Evolutionary conservation across 2,329 filamentous ascomycete genomes (phyloP), one percentile per base, ranked within the genome.

Genomic region (Fusarium pseudoanthophilum): DNA sequence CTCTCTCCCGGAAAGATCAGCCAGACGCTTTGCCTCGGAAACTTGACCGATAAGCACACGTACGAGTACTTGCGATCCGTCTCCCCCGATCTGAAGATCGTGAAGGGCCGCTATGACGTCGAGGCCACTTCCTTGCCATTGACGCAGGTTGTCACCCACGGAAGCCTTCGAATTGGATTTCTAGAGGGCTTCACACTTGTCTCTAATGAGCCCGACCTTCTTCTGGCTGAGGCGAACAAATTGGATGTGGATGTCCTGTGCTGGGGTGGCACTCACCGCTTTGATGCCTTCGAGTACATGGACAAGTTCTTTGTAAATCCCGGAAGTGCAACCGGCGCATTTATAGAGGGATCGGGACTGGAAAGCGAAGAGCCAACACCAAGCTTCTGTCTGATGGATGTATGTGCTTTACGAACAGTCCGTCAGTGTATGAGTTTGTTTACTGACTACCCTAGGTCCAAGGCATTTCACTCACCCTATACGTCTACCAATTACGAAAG

Each of bases 311-410:
- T 92, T 75, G 89, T 92, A 74, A 92, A 92, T 78, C 90, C 90
- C 4, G 90, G 90, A 7, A 91, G 88, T 78, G 90, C 90, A 30
- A 92, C 90, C 10, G 90, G 90, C 15, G 90, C 90, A 6, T 90
- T 89, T 72, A 84, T 87, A 28, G 87, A 87, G 3, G 87, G 88
- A 26, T 91, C 88, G 87, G 84, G 84, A 26, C 84, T 84, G 58
- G 88, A 88, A 45, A 86, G 84, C n/a, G 90, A 93, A 79, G 93
- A 95, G 62, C 93, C 92, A 30, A 92, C 91, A 64, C 95, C 95
- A 32, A 97, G 95, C 81, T 98, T 98, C 83, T 97, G 96, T 80
- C 84, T 98, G 82, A 98, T 98, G 95, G 95, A 98, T 88, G 95
- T 98, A 83, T 86, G 94, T 92, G 51, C 61, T 57, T 48, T 57